A percentile compares a stretch with the other conserved stretches of the same genome.
phyloP scores from a whole-genome alignment of 352 stramenopile genomes.

The Aphanomyces cochlioides region DNA sequence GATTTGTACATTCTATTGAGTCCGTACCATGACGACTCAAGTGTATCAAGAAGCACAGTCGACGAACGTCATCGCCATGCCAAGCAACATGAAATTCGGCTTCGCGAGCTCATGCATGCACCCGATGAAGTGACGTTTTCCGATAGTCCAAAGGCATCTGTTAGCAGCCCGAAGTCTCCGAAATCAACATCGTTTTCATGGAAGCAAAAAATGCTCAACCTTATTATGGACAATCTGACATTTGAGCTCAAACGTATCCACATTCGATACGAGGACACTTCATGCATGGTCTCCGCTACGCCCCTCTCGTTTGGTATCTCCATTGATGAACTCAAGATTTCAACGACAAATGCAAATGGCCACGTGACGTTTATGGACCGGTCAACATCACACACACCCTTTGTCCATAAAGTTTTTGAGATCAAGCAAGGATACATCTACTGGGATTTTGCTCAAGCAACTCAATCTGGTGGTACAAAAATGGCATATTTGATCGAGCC shows the following conservation, averaged over 20 bases:
- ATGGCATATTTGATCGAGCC: slow-evolving; percentile 63
- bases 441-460: slow-evolving; percentile 32
- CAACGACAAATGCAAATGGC: slow-evolving; percentile 77
- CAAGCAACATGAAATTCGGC: slow-evolving; percentile 78
- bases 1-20: slow-evolving; percentile 73
- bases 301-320: slow-evolving; percentile 57
- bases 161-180: background rate
- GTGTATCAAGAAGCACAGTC: slow-evolving; percentile 47
- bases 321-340: slow-evolving; percentile 66
- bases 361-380: slow-evolving; percentile 76
- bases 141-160: background rate
- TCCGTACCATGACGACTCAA: slow-evolving; percentile 48
- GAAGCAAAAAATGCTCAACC: slow-evolving; percentile 77
- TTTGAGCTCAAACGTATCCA: slow-evolving; percentile 82
- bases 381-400: slow-evolving; percentile 66
- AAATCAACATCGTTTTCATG: slow-evolving; percentile 33
- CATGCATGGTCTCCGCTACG: slow-evolving; percentile 52
- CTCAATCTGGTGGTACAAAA: background rate
- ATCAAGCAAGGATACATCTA: slow-evolving; percentile 60
- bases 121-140: slow-evolving; percentile 42
- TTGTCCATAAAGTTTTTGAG: slow-evolving; percentile 73
- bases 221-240: slow-evolving; percentile 77
- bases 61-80: slow-evolving; percentile 57
- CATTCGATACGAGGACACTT: slow-evolving; percentile 78
- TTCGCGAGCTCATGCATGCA: slow-evolving; percentile 67